These are phyloP conservation scores for Colletotrichum truncatum DNA, from an alignment of 2,329 filamentous ascomycete genomes.

Conservation along the genomic window DNA sequence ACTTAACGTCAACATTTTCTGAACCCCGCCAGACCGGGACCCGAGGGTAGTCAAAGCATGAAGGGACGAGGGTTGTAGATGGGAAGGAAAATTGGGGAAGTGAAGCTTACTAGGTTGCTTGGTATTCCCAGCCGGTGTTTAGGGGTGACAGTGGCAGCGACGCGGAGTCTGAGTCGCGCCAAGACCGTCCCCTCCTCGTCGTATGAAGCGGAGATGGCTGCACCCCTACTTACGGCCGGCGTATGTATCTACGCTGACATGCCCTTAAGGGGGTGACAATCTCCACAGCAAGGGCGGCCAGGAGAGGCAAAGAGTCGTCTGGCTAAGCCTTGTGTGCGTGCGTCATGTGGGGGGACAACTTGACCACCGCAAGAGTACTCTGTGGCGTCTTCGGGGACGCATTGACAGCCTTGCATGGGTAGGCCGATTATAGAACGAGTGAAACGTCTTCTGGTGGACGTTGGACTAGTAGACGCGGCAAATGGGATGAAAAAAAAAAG, in stretches of 20 bases:
- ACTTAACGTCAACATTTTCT: background rate
- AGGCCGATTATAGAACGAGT: constrained; percentile 14
- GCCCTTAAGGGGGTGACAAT: background rate
- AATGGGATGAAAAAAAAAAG: constrained; percentile 15
- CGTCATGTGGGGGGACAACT: constrained; percentile 10
- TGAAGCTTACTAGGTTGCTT: constrained; percentile 29
- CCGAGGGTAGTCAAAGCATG: background rate
- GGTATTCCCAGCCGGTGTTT: background rate
- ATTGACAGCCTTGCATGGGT: constrained; percentile 1
- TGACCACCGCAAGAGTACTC: no score
- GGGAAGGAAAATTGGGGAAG: constrained; percentile 10
- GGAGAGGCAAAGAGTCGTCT: background rate
- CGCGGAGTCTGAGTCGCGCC: constrained; percentile 20
- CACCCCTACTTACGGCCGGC: background rate
- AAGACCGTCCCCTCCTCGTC: constrained; percentile 19
- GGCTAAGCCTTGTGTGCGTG: constrained; percentile 1
- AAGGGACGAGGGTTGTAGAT: background rate
- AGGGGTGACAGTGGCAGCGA: constrained; percentile 7
- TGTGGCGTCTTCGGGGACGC: background rate
- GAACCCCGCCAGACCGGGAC: background rate
- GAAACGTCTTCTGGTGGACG: constrained; percentile 5
- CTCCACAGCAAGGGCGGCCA: background rate
- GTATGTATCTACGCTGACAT: background rate
- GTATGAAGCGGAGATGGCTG: constrained; percentile 7
- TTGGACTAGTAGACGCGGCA: background rate